These are phyloP conservation scores for Agaricus blazei DNA, from an alignment of 768 basidiomycete species.

Conservation along the genomic window DNA sequence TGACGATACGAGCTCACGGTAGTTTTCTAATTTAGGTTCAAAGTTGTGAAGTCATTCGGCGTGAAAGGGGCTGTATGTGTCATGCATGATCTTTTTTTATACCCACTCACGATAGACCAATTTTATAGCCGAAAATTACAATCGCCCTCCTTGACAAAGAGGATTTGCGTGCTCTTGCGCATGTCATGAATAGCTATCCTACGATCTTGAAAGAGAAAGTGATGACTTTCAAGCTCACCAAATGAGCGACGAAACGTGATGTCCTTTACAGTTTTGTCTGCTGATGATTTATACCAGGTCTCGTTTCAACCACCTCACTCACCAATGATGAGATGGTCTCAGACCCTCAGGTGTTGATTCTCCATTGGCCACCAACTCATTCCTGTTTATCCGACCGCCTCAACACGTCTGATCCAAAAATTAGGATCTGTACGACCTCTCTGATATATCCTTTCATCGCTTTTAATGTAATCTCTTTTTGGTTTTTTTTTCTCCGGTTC, in stretches of 20 bases:
- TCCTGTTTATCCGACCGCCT: too few relatives aligned
- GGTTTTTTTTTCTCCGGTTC: background rate
- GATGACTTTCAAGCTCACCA: constrained; percentile 23
- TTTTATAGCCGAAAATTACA: constrained; percentile 70
- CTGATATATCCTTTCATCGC: background rate
- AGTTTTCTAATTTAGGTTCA: constrained; percentile 28
- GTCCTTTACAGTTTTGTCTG: too few relatives aligned
- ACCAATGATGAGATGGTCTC: too few relatives aligned
- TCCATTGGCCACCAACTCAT: too few relatives aligned
- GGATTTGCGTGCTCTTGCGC: constrained; percentile 77
- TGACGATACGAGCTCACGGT: background rate
- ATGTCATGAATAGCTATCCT: constrained; percentile 86
- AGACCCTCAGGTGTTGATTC: too few relatives aligned
- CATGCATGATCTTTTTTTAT: background rate
- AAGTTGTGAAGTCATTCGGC: constrained; percentile 71
- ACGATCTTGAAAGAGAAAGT: constrained; percentile 78
- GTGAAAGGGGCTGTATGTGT: constrained; percentile 70
- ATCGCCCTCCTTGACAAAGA: constrained; percentile 81
- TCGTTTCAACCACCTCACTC: too few relatives aligned
- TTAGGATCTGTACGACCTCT: background rate
- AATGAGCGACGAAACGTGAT: constrained; percentile 15
- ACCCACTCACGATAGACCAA: background rate
- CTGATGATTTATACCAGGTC: too few relatives aligned
- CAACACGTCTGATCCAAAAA: background rate
- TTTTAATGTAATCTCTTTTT: background rate